A percentile compares a stretch with the other conserved stretches of the same genome.
phyloP scores from a whole-genome alignment of 495 filamentous ascomycete genomes.

The Aspergillus kassunensis region DNA sequence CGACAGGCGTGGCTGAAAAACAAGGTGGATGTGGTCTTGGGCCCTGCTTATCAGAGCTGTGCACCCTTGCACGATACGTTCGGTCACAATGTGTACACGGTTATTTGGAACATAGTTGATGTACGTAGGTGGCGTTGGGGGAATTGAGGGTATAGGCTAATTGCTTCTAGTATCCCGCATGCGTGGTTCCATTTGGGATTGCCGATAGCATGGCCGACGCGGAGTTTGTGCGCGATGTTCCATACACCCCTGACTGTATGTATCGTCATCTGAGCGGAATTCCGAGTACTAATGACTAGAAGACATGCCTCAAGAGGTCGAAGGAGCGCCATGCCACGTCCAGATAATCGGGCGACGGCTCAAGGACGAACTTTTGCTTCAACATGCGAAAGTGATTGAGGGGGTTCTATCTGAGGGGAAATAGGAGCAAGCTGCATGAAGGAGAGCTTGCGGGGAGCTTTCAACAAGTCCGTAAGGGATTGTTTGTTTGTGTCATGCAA shows the following conservation, averaged over 20 bases:
- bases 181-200: slow-evolving; percentile 31
- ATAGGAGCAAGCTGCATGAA: too few relatives aligned
- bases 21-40: slow-evolving; percentile 43
- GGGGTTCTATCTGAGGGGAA: slow-evolving; percentile 6
- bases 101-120: slow-evolving; percentile 49
- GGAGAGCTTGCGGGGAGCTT: too few relatives aligned
- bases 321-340: slow-evolving; percentile 28
- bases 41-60: slow-evolving; percentile 43
- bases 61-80: slow-evolving; percentile 47
- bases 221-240: slow-evolving; percentile 17
- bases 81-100: slow-evolving; percentile 44
- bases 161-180: slow-evolving; percentile 28
- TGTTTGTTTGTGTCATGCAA: neutral
- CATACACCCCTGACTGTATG: slow-evolving; percentile 22
- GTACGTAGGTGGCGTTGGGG: slow-evolving; percentile 28
- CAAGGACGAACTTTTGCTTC: slow-evolving; percentile 24
- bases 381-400: slow-evolving; percentile 20
- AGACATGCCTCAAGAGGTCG: slow-evolving; percentile 22
- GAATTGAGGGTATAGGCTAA: slow-evolving; percentile 1
- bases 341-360: slow-evolving; percentile 26
- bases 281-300: neutral
- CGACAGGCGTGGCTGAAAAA: slow-evolving; percentile 23
- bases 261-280: neutral
- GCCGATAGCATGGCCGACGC: slow-evolving; percentile 17
- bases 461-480: too few relatives aligned